A percentile compares a stretch with the other conserved stretches of the same genome.
phyloP scores from a whole-genome alignment of 805 yeast genomes.

The Hanseniaspora hatyaiensis region DNA sequence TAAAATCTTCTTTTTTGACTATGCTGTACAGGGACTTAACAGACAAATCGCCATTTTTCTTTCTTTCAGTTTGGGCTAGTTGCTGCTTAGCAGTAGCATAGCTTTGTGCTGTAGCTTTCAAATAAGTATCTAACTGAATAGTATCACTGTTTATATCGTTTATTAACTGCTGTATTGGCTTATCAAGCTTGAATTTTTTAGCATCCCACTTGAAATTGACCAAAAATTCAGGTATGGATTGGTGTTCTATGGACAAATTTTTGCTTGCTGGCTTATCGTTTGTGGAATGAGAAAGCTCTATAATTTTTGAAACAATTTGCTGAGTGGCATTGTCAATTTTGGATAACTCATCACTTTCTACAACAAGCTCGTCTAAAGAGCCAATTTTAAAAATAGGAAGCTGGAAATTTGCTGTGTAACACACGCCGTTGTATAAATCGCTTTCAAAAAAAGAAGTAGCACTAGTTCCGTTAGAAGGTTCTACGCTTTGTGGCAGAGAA shows the following conservation, averaged over 20 bases:
- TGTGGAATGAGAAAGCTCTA: conserved; percentile 51
- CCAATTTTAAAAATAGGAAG: conserved; percentile 88
- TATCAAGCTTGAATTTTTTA: conserved; percentile 74
- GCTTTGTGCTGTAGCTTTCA: conserved; percentile 57
- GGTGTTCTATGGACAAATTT: conserved; percentile 42
- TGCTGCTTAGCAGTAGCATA: conserved; percentile 77
- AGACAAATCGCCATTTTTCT: conserved; percentile 84
- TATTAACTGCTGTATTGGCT: conserved; percentile 66
- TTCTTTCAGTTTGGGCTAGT: conserved; percentile 78
- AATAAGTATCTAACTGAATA: conserved; percentile 70
- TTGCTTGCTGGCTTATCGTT: conserved; percentile 39
- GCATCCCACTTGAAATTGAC: conserved; percentile 79
- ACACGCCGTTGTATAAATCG: conserved; percentile 44
- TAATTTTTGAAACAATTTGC: conserved; percentile 55
- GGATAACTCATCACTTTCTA: conserved; percentile 77
- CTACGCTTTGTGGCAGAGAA: conserved; percentile 44
- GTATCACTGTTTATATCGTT: conserved; percentile 64
- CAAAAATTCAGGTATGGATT: conserved; percentile 45
- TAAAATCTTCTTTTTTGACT: conserved; percentile 73
- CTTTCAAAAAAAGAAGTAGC: conserved; percentile 44
- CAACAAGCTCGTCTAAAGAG: conserved; percentile 80
- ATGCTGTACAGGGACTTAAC: conserved; percentile 83
- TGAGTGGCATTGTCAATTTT: conserved; percentile 73
- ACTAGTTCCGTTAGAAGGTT: conserved; percentile 40
- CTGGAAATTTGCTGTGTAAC: conserved; percentile 44